Evolutionary conservation across 163 green algal genomes (phyloP).

Genomic region (Chloromonas sp.): DNA sequence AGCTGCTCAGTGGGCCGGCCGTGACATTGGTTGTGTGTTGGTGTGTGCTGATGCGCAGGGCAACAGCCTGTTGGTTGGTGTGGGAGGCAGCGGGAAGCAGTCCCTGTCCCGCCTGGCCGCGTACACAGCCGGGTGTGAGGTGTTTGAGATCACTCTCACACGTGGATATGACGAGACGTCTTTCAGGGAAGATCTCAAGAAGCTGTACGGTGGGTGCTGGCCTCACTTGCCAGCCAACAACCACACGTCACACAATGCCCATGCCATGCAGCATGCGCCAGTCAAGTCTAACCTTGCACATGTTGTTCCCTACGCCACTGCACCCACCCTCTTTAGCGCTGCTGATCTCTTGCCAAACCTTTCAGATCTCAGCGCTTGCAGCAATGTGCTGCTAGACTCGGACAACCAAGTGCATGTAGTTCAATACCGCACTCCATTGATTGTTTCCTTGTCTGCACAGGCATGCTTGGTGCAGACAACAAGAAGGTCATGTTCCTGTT

Average conservation of each 20-base stretch:
- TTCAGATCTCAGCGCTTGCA: too few relatives aligned
- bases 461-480: conserved; percentile 65
- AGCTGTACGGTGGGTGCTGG: conserved; percentile 52
- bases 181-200: conserved; percentile 85
- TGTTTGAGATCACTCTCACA: conserved; percentile 84
- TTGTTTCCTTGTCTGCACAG: neutral
- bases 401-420: too few relatives aligned
- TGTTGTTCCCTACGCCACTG: too few relatives aligned
- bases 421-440: too few relatives aligned
- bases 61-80: conserved; percentile 80
- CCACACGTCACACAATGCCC: too few relatives aligned
- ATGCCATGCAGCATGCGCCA: too few relatives aligned
- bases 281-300: too few relatives aligned
- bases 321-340: too few relatives aligned
- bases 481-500: conserved; percentile 82
- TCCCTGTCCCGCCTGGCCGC: conserved; percentile 74
- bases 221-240: too few relatives aligned
- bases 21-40: neutral
- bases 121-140: conserved; percentile 64
- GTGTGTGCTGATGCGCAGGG: conserved; percentile 20
- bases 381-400: too few relatives aligned
- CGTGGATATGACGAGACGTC: conserved; percentile 75
- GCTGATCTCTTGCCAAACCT: too few relatives aligned
- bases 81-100: conserved; percentile 91
- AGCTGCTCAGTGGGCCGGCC: too few relatives aligned